Base-by-base conservation (phyloP, 2,329 filamentous ascomycete species). In the Colletotrichum sublineola region DNA sequence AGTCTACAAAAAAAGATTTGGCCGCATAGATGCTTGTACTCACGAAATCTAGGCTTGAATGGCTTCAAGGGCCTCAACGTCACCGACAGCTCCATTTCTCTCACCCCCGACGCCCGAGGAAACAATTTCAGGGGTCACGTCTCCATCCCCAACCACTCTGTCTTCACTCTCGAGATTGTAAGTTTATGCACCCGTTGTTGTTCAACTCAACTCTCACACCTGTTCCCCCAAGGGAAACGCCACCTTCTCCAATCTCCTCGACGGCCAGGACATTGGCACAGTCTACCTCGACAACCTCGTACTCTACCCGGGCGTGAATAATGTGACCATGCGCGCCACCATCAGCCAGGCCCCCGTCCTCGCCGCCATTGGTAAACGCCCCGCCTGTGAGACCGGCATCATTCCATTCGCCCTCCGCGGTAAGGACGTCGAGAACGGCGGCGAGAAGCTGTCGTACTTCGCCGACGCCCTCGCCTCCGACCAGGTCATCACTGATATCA, bases 161-260 rank as follows among this genome's bases (percentile, higher is more conserved):
- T 88, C 63, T 85, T 92, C 77, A 89, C 86, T n/a, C 84, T 93
- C 64, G 87, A 91, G 44, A 87, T 93, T 76, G 89, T 90, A 82
- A 81, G 87, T 83, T 42, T 20, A 60, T 44, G 11, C 24, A 44
- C 14, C 29, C 38, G 40, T 56, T 55, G 12, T 5, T n/a, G 29
- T 24, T 9, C 15, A 33, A 8, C 15, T 29, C 24, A 15, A 8
- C 18, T 8, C 67, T 74, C 4, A 74, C 63, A 31, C 53, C n/a
- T 18, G 11, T 15, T 18, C 50, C 31, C 58, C 18, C 38, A 90
- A 90, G 84, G 92, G 92, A 76, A 91, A 93, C 76, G 84, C 89
- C 46, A 87, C 87, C 38, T 91, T 92, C 80, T 81, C 85, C 80
- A 90, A 89, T 77, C 88, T 83, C 76, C 84, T 91, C 64, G 83